Evolutionary conservation across 1,139 yeast species (phyloP), one percentile per base, ranked within the genome.

Genomic region (Lodderomyces theae): DNA sequence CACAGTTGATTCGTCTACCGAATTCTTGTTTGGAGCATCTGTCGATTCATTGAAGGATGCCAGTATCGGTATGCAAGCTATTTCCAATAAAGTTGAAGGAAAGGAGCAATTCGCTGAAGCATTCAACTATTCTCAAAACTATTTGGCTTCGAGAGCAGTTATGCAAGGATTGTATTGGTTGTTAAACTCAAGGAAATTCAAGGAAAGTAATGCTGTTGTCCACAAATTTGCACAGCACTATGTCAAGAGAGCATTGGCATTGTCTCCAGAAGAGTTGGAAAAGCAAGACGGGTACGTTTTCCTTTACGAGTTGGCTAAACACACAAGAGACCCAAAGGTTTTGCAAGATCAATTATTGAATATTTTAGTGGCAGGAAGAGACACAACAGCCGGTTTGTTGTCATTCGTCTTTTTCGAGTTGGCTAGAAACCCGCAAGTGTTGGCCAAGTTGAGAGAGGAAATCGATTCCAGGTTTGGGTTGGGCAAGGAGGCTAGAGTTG

Each of bases 1-100:
- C 37, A 79, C 84, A 5, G 65, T 79, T 45, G 84, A 79, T 53
- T 69, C 80, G 18, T 76, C 83, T 4, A 72, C 82, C 13, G 82
- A 79, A 56, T 77, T 77, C 51, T 63, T 79, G 50, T 78, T 79
- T 58, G 84, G 84, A 11, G 77, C 72, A 52, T 68, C 78, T 9
- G 74, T 72, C 10, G 64, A 65, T 40, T 60, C 71, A 13, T 64
- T 76, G 41, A 53, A 57, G 35, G 65, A 62, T 42, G 61, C 56
- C 11, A 43, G 51, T 2, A 51, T 60, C 36, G 61, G 56, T 15
- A 51, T 51, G 39, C 18, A 41, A 5, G 38, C 38, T 6, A 43
- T 42, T 6, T 46, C 48, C 1, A 40, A 36, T 13, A 53, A 51
- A 22, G 48, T 59, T 41, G 65, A 60, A 24, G 65, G 66, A n/a